phyloP scores from a whole-genome alignment of 164 flowering plant genomes.

The Liquidambar formosana region DNA sequence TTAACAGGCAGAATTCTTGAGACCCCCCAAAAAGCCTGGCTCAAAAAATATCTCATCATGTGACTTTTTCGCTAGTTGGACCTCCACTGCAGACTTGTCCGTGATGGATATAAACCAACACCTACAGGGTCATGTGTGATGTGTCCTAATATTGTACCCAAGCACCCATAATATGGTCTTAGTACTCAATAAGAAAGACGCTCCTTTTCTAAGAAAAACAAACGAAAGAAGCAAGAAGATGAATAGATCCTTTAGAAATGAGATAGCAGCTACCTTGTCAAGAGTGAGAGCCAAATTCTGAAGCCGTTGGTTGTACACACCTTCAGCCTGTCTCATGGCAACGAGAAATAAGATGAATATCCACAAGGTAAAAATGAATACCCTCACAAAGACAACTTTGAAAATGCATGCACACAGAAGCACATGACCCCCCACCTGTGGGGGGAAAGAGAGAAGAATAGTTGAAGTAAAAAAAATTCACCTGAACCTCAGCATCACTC shows the following conservation, averaged over 20 bases:
- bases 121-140: not conserved
- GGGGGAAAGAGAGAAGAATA: conserved; percentile 5
- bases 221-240: not conserved
- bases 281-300: conserved; percentile 96
- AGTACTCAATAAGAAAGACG: not conserved
- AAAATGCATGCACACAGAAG: not conserved
- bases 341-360: conserved; percentile 7
- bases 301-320: conserved; percentile 97
- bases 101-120: not conserved
- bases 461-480: conserved; percentile 16
- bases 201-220: not conserved
- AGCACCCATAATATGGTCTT: not conserved
- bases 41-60: not conserved
- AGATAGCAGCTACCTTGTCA: conserved; percentile 66
- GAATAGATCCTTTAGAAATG: not conserved
- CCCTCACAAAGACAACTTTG: not conserved
- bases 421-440: too few species aligned
- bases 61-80: not conserved
- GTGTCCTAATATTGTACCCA: not conserved
- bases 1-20: too few species aligned
- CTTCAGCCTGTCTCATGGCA: conserved; percentile 78
- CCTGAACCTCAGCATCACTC: conserved; percentile 98
- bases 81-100: not conserved
- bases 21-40: too few species aligned
- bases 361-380: conserved; percentile 5